These are phyloP conservation scores for Blakeslea trispora DNA, from an alignment of 371 early-diverging fungal genomes.

Conservation along the genomic window DNA sequence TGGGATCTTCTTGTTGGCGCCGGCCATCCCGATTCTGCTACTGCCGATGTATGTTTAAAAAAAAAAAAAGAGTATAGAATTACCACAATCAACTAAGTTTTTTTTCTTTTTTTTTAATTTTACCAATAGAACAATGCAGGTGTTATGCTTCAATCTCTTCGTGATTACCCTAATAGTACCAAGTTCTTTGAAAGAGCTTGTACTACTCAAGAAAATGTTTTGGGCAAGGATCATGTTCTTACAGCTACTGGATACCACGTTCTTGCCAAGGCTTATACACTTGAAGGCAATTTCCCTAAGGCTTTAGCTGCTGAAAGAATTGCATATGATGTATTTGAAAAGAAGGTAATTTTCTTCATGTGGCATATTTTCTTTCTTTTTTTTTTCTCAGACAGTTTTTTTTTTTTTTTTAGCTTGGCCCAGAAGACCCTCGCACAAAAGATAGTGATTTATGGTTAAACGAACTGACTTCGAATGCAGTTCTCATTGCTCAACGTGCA, in stretches of 20 bases:
- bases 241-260: conserved; percentile 75
- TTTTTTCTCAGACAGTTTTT: too few relatives aligned
- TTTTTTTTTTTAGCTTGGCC: conserved; percentile 56
- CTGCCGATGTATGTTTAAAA: conserved; percentile 67
- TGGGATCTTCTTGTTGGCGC: conserved; percentile 81
- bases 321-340: conserved; percentile 71
- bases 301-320: conserved; percentile 75
- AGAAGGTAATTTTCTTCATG: conserved; percentile 37
- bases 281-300: conserved; percentile 74
- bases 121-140: conserved; percentile 74
- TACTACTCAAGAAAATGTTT: conserved; percentile 66
- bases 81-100: too few relatives aligned
- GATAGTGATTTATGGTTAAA: conserved; percentile 74
- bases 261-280: conserved; percentile 76
- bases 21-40: conserved; percentile 85
- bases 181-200: conserved; percentile 78
- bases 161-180: conserved; percentile 64
- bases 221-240: conserved; percentile 75
- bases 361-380: too few relatives aligned
- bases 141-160: conserved; percentile 81
- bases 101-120: too few relatives aligned
- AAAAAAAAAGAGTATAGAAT: too few relatives aligned
- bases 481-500: conserved; percentile 36
- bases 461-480: conserved; percentile 52
- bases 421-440: conserved; percentile 73